Evolutionary conservation across 2,329 filamentous ascomycete genomes (phyloP).

Genomic region (Hymenoscyphus linearis): DNA sequence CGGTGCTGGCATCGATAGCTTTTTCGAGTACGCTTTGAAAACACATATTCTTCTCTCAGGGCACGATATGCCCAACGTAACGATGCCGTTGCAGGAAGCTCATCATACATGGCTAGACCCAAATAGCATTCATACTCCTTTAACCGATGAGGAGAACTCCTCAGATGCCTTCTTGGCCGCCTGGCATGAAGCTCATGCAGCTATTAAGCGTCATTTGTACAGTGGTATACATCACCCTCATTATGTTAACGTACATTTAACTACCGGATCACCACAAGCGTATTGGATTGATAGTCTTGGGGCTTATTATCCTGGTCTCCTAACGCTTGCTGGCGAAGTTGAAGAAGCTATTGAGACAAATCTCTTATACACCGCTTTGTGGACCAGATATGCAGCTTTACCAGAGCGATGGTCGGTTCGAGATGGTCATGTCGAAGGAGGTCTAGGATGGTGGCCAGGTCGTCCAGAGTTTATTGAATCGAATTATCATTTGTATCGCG

Average conservation of each 20-base stretch:
- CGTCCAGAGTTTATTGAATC: conserved; percentile 96
- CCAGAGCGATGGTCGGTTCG: conserved; percentile 91
- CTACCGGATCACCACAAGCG: conserved; percentile 80
- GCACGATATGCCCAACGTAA: conserved; percentile 52
- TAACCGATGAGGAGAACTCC: conserved; percentile 62
- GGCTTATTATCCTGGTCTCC: conserved; percentile 87
- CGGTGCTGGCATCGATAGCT: conserved; percentile 93
- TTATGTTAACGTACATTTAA: conserved; percentile 84
- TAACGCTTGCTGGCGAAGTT: conserved; percentile 80
- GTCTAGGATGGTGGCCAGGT: conserved; percentile 90
- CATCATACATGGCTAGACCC: conserved; percentile 51
- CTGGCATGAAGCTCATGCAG: conserved; percentile 80
- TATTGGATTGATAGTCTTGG: conserved; percentile 96
- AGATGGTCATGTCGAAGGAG: conserved; percentile 77
- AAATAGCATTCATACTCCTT: conserved; percentile 53
- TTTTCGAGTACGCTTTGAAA: conserved; percentile 97
- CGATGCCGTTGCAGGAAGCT: conserved; percentile 16
- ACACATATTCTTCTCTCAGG: conserved; percentile 86
- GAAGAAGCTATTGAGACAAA: conserved; percentile 90
- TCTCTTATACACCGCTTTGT: conserved; percentile 84
- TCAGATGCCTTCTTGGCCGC: conserved; percentile 73
- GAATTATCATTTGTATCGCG: conserved; percentile 91
- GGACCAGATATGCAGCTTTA: conserved; percentile 90
- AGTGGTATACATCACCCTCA: conserved; percentile 81
- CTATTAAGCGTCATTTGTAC: conserved; percentile 89